Conservation (phyloP, 352 stramenopile genomes). For the Globisporangium megalacanthum region DNA sequence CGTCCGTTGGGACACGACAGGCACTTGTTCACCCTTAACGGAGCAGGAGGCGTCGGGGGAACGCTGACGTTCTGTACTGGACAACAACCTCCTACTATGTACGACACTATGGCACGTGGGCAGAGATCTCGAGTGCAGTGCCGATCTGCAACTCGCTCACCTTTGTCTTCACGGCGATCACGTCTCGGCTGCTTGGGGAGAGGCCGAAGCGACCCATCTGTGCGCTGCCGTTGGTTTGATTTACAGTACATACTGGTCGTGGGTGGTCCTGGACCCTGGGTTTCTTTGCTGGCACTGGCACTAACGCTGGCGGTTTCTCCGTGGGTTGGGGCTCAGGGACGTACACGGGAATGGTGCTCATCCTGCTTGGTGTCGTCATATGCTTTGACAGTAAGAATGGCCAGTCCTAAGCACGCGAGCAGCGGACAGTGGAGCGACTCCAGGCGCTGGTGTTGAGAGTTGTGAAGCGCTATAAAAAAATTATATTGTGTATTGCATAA, state of each 20-base stretch:
- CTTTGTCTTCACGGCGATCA: conserved; percentile 85
- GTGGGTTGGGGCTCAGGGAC: conserved; percentile 27
- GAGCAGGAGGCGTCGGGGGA: too few species aligned
- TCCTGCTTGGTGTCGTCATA: conserved; percentile 54
- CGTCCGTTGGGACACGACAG: background rate
- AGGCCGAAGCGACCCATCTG: conserved; percentile 57
- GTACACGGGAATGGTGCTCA: conserved; percentile 55
- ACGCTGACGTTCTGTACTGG: background rate
- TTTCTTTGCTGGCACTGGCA: background rate
- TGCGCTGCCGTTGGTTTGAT: conserved; percentile 25
- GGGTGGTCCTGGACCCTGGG: background rate
- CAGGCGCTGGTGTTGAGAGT: too few species aligned
- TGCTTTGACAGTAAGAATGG: conserved; percentile 64
- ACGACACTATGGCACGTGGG: background rate
- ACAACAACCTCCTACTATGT: too few species aligned
- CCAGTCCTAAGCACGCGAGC: background rate
- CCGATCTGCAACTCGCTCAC: conserved; percentile 87
- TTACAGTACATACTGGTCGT: background rate
- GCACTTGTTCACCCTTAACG: background rate
- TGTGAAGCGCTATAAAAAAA: background rate
- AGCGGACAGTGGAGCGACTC: background rate
- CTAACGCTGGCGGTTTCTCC: background rate
- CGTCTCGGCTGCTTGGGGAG: conserved; percentile 69
- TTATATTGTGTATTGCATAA: too few species aligned
- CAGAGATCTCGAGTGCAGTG: conserved; percentile 83